Base-by-base conservation (phyloP, 805 yeast species). In the Barnettozyma californica region DNA sequence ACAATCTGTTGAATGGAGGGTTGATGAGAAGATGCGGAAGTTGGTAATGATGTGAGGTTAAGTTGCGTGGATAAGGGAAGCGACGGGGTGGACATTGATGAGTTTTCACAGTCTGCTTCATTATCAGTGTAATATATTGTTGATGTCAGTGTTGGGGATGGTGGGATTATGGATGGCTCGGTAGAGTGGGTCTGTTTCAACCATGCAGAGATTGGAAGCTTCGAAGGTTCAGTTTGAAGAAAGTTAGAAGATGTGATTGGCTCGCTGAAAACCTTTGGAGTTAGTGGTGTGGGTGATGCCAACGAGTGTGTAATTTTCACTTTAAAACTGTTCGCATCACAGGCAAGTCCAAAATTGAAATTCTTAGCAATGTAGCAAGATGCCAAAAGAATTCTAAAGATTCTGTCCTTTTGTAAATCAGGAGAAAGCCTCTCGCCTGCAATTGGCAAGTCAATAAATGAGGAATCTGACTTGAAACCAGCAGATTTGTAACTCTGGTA, bases 361-460 rank as follows among this genome's bases (percentile, higher is more conserved):
- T 69, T 64, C 45, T 78, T 78, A 3, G 84, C 76, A 23, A 82
- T 62, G 44, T 69, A 65, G n/a, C 75, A 59, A 0, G 80, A 80
- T 53, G 81, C 65, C 16, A 80, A 60, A 5, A 78, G 57, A 13
- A 81, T 73, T 48, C 87, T 66, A 2, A 76, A 63, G 16, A 75
- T 70, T 55, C 87, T 64, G 43, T 74, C 77, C 45, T 72, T 72
- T 52, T 77, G 81, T 46, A 51, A 19, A 16, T 46, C 63, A 36
- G 67, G 59, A 43, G 71, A 72, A 56, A 73, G 74, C 42, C 71
- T 68, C 26, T 73, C 68, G 9, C 90, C 92, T 55, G 87, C 80
- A 8, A 77, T 71, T 7, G 92, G 90, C 41, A 77, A 64, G 64
- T 85, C 91, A 60, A 83, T 51, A 34, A 69, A 77, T 48, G 81